A percentile compares a stretch with the other conserved stretches of the same genome.
Conservation (phyloP, 1,139 yeast genomes). For the Candida buenavistaensis region DNA sequence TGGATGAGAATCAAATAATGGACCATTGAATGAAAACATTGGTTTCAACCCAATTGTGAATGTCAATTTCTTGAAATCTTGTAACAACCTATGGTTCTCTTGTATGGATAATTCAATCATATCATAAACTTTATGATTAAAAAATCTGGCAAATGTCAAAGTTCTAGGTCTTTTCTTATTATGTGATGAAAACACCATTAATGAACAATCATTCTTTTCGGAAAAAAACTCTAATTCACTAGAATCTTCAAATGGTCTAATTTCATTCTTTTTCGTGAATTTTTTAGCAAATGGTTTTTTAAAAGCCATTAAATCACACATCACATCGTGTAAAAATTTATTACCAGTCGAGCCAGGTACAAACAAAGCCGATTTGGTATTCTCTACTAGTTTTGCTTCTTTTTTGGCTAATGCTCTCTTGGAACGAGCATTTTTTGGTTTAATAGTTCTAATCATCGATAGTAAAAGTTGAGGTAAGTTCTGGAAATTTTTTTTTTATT, state of each 20-base stretch:
- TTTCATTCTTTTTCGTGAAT: constrained; percentile 82
- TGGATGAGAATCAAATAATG: constrained; percentile 88
- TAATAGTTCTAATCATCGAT: constrained; percentile 63
- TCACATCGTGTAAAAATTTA: constrained; percentile 80
- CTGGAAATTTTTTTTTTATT: background rate
- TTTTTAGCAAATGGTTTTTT: constrained; percentile 91
- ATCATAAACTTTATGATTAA: constrained; percentile 86
- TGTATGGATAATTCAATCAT: constrained; percentile 87
- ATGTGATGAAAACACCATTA: constrained; percentile 77
- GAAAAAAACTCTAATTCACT: constrained; percentile 83
- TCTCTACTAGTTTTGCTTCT: constrained; percentile 87
- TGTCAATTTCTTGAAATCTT: constrained; percentile 79
- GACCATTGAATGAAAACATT: constrained; percentile 90
- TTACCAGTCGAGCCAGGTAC: constrained; percentile 86
- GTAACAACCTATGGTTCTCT: constrained; percentile 65
- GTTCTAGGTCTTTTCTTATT: constrained; percentile 95
- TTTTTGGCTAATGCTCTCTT: constrained; percentile 90
- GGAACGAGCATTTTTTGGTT: constrained; percentile 93
- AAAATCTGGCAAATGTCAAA: constrained; percentile 83
- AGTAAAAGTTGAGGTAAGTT: background rate
- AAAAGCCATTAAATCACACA: constrained; percentile 85
- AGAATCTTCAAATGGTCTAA: constrained; percentile 94
- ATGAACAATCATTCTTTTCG: constrained; percentile 89
- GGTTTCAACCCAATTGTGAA: constrained; percentile 92
- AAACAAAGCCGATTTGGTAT: constrained; percentile 85